Evolutionary conservation across 179 eudicot species (phyloP).

Genomic region (Beta macrorhiza): DNA sequence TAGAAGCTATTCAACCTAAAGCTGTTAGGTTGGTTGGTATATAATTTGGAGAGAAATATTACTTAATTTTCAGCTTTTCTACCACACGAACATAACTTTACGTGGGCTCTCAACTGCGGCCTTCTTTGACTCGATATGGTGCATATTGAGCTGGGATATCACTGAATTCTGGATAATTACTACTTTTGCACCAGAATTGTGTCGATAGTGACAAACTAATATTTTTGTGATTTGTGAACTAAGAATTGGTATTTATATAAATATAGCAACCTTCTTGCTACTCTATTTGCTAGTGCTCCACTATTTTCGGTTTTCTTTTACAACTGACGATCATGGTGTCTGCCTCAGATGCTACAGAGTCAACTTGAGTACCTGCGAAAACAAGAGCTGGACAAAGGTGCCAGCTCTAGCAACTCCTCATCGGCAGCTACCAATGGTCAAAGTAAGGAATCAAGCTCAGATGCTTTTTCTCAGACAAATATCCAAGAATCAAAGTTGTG

Average conservation of each 20-base stretch:
- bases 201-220: neutral
- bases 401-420: conserved; percentile 31
- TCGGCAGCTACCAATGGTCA: conserved; percentile 46
- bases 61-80: neutral
- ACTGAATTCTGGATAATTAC: neutral
- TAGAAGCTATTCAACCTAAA: neutral
- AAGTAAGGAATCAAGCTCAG: conserved; percentile 46
- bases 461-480: conserved; percentile 37
- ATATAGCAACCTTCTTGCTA: neutral
- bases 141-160: neutral
- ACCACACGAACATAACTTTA: neutral
- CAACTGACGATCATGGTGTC: conserved; percentile 17
- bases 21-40: neutral
- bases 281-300: conserved; percentile 1
- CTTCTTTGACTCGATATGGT: neutral
- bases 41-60: neutral
- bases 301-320: neutral
- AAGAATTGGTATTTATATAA: neutral
- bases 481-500: conserved; percentile 28
- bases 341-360: conserved; percentile 51
- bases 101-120: neutral
- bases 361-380: conserved; percentile 49
- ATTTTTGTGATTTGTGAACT: neutral
- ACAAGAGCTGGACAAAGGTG: conserved; percentile 36
- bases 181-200: neutral